Percentiles rank a stretch among this genome's conserved stretches.
phyloP scores from a whole-genome alignment of 2,329 filamentous ascomycete genomes.

The Ceratocystis papillata region DNA sequence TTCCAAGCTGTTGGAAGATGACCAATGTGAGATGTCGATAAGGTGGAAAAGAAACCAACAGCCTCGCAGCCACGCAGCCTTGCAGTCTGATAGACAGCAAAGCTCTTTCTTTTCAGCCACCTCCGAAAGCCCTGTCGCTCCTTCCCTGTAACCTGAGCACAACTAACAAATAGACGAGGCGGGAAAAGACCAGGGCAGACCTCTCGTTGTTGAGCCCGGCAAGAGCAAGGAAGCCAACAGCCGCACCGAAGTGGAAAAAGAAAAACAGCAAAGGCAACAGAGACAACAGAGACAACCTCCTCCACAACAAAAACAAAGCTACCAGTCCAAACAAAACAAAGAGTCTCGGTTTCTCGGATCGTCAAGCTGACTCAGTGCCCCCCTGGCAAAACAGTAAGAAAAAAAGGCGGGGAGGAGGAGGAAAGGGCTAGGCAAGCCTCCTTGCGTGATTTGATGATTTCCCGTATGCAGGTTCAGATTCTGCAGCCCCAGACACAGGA shows the following conservation, averaged over 20 bases:
- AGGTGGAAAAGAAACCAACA: not conserved
- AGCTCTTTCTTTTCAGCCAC: not conserved
- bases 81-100: not conserved
- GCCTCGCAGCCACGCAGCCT: not conserved
- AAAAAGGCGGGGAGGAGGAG: not conserved
- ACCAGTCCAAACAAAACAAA: not conserved
- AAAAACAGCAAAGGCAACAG: too few species aligned
- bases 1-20: too few species aligned
- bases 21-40: not conserved
- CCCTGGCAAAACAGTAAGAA: not conserved
- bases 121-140: not conserved
- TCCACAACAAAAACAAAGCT: not conserved
- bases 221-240: constrained; percentile 6
- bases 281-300: constrained; percentile 17
- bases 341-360: too few species aligned
- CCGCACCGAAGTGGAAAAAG: constrained; percentile 13
- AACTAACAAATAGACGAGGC: constrained; percentile 6
- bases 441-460: constrained; percentile 6
- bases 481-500: constrained; percentile 4
- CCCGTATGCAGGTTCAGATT: constrained; percentile 14
- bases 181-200: constrained; percentile 3
- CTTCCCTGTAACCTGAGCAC: not conserved
- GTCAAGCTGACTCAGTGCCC: not conserved
- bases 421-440: constrained; percentile 2
- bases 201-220: constrained; percentile 4